These are phyloP conservation scores for Tagetes patula DNA, from an alignment of 129 eudicot genomes.

Conservation along the genomic window DNA sequence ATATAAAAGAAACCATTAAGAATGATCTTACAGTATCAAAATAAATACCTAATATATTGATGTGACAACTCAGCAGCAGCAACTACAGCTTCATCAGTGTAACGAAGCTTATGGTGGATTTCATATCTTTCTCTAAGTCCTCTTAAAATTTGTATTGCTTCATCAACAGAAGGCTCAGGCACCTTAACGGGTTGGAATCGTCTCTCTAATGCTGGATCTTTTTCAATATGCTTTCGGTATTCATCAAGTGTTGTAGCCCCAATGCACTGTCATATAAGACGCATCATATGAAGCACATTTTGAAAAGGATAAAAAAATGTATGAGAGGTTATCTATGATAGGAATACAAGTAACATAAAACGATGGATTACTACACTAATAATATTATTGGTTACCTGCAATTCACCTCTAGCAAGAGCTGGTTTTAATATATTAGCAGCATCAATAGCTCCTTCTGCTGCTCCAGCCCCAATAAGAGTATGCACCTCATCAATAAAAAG, in stretches of 20 bases:
- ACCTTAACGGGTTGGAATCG: slow-evolving; percentile 90
- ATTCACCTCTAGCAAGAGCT: slow-evolving; percentile 59
- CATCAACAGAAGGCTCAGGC: slow-evolving; percentile 91
- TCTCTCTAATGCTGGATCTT: slow-evolving; percentile 87
- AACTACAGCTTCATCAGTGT: slow-evolving; percentile 81
- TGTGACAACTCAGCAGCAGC: slow-evolving; percentile 83
- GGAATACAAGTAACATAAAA: background rate
- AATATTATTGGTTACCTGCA: slow-evolving; percentile 37
- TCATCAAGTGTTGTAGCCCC: slow-evolving; percentile 96
- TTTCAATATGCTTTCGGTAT: slow-evolving; percentile 88
- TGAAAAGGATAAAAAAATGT: background rate
- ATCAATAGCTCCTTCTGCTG: slow-evolving; percentile 61
- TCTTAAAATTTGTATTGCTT: slow-evolving; percentile 68
- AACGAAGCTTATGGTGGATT: slow-evolving; percentile 90
- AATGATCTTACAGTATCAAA: background rate
- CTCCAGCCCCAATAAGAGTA: slow-evolving; percentile 55
- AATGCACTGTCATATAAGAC: slow-evolving; percentile 55
- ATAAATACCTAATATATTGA: slow-evolving; percentile 74
- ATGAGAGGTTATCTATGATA: background rate
- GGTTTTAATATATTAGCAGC: slow-evolving; percentile 59
- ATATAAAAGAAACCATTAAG: background rate
- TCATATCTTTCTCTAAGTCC: slow-evolving; percentile 88
- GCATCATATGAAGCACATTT: background rate
- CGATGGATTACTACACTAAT: background rate
- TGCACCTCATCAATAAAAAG: slow-evolving; percentile 55